These are phyloP conservation scores for Strigomonas culicis DNA, from an alignment of 208 protist species.

Conservation along the genomic window DNA sequence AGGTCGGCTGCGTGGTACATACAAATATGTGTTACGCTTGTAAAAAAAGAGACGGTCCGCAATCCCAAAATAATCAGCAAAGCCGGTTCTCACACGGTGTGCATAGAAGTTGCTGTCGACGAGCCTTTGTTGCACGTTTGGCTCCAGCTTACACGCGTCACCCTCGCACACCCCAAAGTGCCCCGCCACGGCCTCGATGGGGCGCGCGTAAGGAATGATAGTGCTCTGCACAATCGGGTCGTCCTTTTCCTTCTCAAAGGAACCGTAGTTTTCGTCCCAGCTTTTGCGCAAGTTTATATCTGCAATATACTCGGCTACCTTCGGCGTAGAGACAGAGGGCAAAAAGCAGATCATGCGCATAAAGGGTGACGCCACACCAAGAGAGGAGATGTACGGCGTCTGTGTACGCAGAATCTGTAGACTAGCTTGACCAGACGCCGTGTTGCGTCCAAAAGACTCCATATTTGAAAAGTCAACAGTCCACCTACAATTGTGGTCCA, in stretches of 20 bases:
- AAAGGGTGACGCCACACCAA: constrained; percentile 26
- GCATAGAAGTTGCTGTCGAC: background rate
- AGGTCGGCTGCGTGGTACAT: background rate
- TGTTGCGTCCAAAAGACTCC: constrained; percentile 13
- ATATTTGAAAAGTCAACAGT: constrained; percentile 12
- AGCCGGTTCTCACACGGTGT: background rate
- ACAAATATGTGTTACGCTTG: background rate
- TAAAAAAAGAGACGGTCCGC: constrained; percentile 8
- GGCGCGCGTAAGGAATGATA: constrained; percentile 12
- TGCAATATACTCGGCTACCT: constrained; percentile 39
- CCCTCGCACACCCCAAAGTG: background rate
- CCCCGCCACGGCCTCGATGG: constrained; percentile 14
- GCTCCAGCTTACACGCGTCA: background rate
- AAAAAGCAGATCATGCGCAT: constrained; percentile 59
- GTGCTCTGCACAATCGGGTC: constrained; percentile 4
- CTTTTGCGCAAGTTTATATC: constrained; percentile 29
- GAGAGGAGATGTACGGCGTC: constrained; percentile 21
- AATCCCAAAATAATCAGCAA: background rate
- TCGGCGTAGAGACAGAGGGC: constrained; percentile 23
- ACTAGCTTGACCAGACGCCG: constrained; percentile 1
- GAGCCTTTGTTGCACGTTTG: background rate
- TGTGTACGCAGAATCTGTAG: constrained; percentile 40
- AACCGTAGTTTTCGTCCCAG: constrained; percentile 64
- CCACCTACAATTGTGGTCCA: constrained; percentile 11
- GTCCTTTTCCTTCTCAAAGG: constrained; percentile 22